Evolutionary conservation across 1,284 basidiomycete species (phyloP).

Genomic region (Heterobasidion annosum): DNA sequence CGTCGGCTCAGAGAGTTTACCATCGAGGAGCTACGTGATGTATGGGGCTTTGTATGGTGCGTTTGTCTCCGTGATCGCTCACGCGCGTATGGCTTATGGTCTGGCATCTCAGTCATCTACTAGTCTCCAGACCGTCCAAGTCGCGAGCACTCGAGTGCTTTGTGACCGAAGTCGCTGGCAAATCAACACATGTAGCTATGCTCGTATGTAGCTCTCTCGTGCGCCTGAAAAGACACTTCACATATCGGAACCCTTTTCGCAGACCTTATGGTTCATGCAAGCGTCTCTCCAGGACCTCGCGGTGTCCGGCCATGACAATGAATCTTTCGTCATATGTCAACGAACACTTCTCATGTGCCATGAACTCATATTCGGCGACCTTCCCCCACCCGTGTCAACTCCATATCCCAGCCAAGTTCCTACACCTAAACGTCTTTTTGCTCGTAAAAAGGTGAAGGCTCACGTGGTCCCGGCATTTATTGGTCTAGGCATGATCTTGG

Average conservation of each 20-base stretch:
- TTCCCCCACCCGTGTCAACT: conserved; percentile 51
- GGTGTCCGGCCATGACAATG: conserved; percentile 51
- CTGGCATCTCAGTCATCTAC: conserved; percentile 62
- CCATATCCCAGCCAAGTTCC: conserved; percentile 56
- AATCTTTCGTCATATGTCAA: conserved; percentile 88
- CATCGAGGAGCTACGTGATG: conserved; percentile 79
- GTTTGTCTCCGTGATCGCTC: conserved; percentile 11
- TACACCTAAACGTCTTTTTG: conserved; percentile 36
- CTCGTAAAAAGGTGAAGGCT: conserved; percentile 61
- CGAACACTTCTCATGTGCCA: conserved; percentile 90
- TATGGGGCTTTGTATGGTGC: conserved; percentile 96
- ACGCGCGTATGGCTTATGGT: conserved; percentile 10
- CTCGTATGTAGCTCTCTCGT: conserved; percentile 51
- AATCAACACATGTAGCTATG: conserved; percentile 90
- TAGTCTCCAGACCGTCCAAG: conserved; percentile 83
- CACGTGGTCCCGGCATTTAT: conserved; percentile 72
- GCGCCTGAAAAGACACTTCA: conserved; percentile 10
- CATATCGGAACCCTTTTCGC: conserved; percentile 2
- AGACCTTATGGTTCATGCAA: conserved; percentile 99
- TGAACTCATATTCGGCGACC: conserved; percentile 93
- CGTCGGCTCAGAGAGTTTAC: conserved; percentile 73
- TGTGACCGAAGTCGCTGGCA: conserved; percentile 77
- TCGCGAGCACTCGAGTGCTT: conserved; percentile 90
- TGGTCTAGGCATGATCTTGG: conserved; percentile 79
- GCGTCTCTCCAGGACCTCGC: conserved; percentile 86